A percentile compares a stretch with the other conserved stretches of the same genome.
Conservation (phyloP, 441 rosid genomes). For the Bruguiera hainesii region DNA sequence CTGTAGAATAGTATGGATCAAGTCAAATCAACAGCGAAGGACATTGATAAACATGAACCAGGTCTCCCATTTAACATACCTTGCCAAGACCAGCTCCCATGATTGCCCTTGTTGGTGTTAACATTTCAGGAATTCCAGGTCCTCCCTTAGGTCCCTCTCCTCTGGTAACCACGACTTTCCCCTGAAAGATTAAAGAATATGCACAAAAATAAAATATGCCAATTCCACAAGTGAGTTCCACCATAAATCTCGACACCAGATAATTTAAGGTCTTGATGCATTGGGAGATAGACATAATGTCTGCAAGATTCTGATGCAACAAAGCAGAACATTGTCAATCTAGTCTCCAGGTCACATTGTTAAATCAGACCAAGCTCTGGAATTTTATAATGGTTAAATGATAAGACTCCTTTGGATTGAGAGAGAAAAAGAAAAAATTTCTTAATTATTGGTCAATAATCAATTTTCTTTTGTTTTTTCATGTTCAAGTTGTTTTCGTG, state of each 20-base stretch:
- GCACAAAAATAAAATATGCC: constrained; percentile 7
- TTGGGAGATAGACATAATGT: background rate
- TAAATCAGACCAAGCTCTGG: too few species aligned
- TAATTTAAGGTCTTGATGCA: background rate
- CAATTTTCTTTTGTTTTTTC: constrained; percentile 1
- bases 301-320: background rate
- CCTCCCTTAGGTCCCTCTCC: constrained; percentile 99
- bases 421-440: too few species aligned
- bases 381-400: too few species aligned
- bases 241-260: background rate
- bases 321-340: background rate
- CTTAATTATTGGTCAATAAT: background rate
- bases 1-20: background rate
- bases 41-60: background rate
- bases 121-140: constrained; percentile 99
- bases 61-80: constrained; percentile 40
- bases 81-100: constrained; percentile 99
- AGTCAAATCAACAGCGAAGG: constrained; percentile 4
- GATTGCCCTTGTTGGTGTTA: constrained; percentile 97
- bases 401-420: too few species aligned
- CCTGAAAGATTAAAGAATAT: constrained; percentile 38
- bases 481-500: background rate
- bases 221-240: background rate
- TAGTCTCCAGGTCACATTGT: background rate
- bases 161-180: constrained; percentile 85